A percentile compares a stretch with the other conserved stretches of the same genome.
phyloP scores from a whole-genome alignment of 192 early-diverging fungal species.

The Martensiomyces pterosporus region DNA sequence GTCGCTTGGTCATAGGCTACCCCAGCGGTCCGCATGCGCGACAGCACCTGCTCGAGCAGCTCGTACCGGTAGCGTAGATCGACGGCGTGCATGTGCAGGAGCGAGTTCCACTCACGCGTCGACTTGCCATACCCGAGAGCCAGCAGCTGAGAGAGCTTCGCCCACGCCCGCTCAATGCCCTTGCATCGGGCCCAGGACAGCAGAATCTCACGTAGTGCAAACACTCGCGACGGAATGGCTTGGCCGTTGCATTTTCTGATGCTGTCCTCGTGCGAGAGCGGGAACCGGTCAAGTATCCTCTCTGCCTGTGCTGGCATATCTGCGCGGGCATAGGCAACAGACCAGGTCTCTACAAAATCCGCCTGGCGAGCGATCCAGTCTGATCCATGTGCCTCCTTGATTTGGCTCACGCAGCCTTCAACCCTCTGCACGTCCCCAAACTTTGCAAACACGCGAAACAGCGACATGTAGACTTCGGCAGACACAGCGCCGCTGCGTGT shows the following conservation, averaged over 20 bases:
- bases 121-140: conserved; percentile 11
- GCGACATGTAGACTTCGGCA: conserved; percentile 7
- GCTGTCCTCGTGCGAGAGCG: too few species aligned
- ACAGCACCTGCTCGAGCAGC: conserved; percentile 21
- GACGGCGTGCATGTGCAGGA: conserved; percentile 33
- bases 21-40: conserved; percentile 19
- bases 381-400: background rate
- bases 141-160: conserved; percentile 11
- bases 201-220: conserved; percentile 20
- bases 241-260: background rate
- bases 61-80: conserved; percentile 33
- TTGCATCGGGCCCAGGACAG: conserved; percentile 29
- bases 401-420: background rate
- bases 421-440: conserved; percentile 22
- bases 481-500: background rate
- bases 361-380: conserved; percentile 2
- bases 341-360: conserved; percentile 15
- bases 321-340: conserved; percentile 19
- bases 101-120: conserved; percentile 34
- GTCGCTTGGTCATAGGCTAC: conserved; percentile 18
- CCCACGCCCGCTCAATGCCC: conserved; percentile 21
- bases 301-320: conserved; percentile 23
- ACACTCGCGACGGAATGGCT: conserved; percentile 9
- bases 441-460: conserved; percentile 27
- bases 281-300: conserved; percentile 6